Conservation (phyloP, 805 yeast species). For the Wickerhamiella kurtzmanii region DNA sequence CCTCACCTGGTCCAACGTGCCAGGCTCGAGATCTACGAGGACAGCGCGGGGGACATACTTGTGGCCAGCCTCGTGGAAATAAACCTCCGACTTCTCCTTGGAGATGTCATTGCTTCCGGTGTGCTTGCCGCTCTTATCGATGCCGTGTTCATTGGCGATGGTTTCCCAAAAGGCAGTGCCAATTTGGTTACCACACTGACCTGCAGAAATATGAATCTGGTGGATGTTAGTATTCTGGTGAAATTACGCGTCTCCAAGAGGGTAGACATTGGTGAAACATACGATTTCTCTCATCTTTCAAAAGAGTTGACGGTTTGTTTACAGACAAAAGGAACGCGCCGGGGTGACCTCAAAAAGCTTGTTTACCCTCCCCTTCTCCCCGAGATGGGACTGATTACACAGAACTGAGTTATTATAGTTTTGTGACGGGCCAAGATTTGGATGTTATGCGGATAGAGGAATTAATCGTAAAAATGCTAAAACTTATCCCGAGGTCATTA, state of each 20-base stretch:
- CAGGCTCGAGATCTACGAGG: slow-evolving; percentile 88
- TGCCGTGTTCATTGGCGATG: slow-evolving; percentile 30
- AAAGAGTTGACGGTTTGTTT: not conserved
- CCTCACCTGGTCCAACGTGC: slow-evolving; percentile 77
- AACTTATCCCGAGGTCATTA: too few relatives aligned
- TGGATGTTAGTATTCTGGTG: slow-evolving; percentile 4
- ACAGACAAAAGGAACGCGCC: not conserved
- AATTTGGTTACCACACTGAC: slow-evolving; percentile 98
- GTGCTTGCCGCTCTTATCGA: slow-evolving; percentile 26
- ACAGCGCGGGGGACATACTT: slow-evolving; percentile 93
- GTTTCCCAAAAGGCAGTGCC: slow-evolving; percentile 34
- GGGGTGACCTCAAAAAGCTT: not conserved
- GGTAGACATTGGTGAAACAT: slow-evolving; percentile 6
- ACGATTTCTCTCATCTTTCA: slow-evolving; percentile 22
- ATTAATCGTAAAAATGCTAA: too few relatives aligned
- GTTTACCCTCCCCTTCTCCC: too few relatives aligned
- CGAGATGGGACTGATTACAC: too few relatives aligned
- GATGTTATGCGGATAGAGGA: too few relatives aligned
- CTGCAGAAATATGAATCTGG: slow-evolving; percentile 83
- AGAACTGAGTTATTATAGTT: too few relatives aligned
- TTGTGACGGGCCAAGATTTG: too few relatives aligned
- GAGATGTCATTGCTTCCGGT: slow-evolving; percentile 19
- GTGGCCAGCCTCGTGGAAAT: slow-evolving; percentile 76
- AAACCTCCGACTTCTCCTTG: slow-evolving; percentile 54
- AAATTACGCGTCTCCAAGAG: not conserved